Evolutionary conservation across 305 asterid species (phyloP).

Genomic region (Plantago rigida): DNA sequence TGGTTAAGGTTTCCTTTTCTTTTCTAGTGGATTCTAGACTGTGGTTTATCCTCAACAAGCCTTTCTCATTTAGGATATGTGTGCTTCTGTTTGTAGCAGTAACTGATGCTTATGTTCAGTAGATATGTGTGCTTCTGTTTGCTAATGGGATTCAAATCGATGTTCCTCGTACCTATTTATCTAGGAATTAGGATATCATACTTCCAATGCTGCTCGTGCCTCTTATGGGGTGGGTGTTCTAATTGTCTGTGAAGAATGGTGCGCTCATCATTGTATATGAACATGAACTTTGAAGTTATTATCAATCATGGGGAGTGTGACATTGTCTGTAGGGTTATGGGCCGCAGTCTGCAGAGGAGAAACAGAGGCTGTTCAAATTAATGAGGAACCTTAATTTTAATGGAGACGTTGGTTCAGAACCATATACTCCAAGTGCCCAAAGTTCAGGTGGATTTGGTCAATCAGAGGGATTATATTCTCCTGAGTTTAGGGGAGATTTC

Average conservation of each 20-base stretch:
- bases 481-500: constrained; percentile 89
- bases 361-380: constrained; percentile 81
- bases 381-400: constrained; percentile 89
- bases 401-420: constrained; percentile 77
- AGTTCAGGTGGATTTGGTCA: constrained; percentile 56
- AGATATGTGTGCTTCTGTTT: too few relatives aligned
- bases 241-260: background rate
- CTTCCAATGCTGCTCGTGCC: background rate
- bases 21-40: background rate
- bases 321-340: constrained; percentile 74
- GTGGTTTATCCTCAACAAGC: background rate
- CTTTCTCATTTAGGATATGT: background rate
- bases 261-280: background rate
- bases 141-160: too few relatives aligned
- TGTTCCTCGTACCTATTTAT: too few relatives aligned
- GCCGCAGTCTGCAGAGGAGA: constrained; percentile 92
- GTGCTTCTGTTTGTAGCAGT: too few relatives aligned
- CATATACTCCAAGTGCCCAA: constrained; percentile 70
- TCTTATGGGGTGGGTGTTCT: background rate
- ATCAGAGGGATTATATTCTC: constrained; percentile 62
- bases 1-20: background rate
- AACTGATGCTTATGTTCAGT: too few relatives aligned
- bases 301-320: constrained; percentile 16
- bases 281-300: background rate
- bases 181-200: too few relatives aligned